Conservation (phyloP, 441 rosid species). For the Pelargonium citronellum region DNA sequence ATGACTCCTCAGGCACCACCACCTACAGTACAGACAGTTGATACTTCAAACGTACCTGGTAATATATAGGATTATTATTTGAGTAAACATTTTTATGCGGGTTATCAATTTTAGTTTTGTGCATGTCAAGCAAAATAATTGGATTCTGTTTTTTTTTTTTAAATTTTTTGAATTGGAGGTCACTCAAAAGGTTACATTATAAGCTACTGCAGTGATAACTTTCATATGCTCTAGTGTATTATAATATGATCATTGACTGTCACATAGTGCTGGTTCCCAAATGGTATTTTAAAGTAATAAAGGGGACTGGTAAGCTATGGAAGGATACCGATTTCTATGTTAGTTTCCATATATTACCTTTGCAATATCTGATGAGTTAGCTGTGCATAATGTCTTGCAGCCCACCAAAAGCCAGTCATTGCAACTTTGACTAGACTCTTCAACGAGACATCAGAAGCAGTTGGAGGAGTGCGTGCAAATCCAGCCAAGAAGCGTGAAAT, state of each 20-base stretch:
- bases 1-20: constrained; percentile 68
- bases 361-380: not conserved
- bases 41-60: constrained; percentile 92
- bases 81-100: not conserved
- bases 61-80: constrained; percentile 19
- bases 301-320: not conserved
- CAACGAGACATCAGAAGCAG: constrained; percentile 86
- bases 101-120: constrained; percentile 3
- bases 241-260: not conserved
- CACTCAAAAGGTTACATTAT: not conserved
- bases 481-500: constrained; percentile 87
- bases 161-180: not conserved
- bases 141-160: not conserved
- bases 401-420: constrained; percentile 63
- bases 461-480: constrained; percentile 88
- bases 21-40: constrained; percentile 85
- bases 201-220: not conserved
- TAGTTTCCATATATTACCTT: not conserved
- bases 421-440: constrained; percentile 77
- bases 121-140: not conserved
- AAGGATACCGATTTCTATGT: not conserved
- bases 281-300: not conserved
- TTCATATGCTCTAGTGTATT: not conserved
- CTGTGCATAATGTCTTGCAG: constrained; percentile 39
- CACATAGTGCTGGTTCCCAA: not conserved